phyloP scores from a whole-genome alignment of 1,284 basidiomycete genomes.

The Sanghuangporus weigelae region DNA sequence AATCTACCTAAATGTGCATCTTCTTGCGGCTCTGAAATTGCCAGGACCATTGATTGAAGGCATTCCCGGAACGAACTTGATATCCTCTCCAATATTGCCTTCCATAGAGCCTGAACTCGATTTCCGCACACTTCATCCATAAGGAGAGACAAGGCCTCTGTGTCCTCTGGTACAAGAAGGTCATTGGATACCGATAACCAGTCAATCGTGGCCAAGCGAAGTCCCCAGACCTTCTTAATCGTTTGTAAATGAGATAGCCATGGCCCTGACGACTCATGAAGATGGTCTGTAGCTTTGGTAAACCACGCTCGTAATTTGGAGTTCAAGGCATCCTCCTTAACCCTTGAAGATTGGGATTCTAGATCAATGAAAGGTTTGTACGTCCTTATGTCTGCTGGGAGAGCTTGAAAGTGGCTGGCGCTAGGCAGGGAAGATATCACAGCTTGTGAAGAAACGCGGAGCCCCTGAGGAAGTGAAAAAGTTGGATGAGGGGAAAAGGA shows the following conservation, averaged over 20 bases:
- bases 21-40: constrained; percentile 26
- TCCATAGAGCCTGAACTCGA: constrained; percentile 57
- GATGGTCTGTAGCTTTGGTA: constrained; percentile 38
- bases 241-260: constrained; percentile 56
- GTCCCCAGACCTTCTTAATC: constrained; percentile 61
- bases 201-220: constrained; percentile 44
- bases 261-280: constrained; percentile 39
- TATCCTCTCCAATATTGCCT: constrained; percentile 36
- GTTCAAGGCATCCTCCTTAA: constrained; percentile 38
- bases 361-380: constrained; percentile 75
- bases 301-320: constrained; percentile 59
- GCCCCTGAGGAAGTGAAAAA: constrained; percentile 42
- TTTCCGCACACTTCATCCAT: constrained; percentile 47
- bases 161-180: constrained; percentile 40
- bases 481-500: constrained; percentile 31
- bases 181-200: constrained; percentile 39
- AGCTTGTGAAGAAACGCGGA: constrained; percentile 56
- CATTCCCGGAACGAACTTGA: constrained; percentile 40
- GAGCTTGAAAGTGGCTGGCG: constrained; percentile 60
- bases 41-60: constrained; percentile 26
- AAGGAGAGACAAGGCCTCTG: constrained; percentile 31
- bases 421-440: constrained; percentile 64
- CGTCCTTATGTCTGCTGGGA: constrained; percentile 55
- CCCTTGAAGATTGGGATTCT: constrained; percentile 45
- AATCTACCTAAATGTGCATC: constrained; percentile 30